These are phyloP conservation scores for Leucocoprinus gongylophorus DNA, from an alignment of 1,284 basidiomycete genomes.

Conservation along the genomic window DNA sequence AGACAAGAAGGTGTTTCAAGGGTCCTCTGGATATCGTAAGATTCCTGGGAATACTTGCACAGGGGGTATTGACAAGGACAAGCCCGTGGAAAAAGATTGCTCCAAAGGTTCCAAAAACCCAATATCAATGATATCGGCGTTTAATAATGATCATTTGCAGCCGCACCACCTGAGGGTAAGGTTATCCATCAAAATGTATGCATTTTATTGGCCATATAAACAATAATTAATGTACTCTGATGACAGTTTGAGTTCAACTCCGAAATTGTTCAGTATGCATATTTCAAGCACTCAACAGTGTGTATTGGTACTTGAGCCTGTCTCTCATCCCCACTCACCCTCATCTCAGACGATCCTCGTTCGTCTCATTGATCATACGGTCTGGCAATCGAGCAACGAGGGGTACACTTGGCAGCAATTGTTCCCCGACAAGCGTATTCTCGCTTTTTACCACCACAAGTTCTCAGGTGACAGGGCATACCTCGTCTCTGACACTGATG, in stretches of 20 bases:
- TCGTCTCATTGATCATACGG: slow-evolving; percentile 66
- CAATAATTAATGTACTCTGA: neutral
- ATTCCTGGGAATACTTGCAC: slow-evolving; percentile 93
- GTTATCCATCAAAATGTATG: slow-evolving; percentile 63
- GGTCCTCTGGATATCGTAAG: slow-evolving; percentile 87
- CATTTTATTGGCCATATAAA: slow-evolving; percentile 3
- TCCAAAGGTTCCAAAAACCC: slow-evolving; percentile 43
- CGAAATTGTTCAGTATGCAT: slow-evolving; percentile 72
- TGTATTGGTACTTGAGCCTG: slow-evolving; percentile 14
- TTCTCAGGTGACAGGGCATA: slow-evolving; percentile 81
- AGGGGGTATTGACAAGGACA: slow-evolving; percentile 64
- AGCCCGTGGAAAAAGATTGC: slow-evolving; percentile 67
- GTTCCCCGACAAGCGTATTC: slow-evolving; percentile 54
- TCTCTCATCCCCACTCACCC: neutral
- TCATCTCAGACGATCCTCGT: slow-evolving; percentile 71
- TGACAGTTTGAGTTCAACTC: slow-evolving; percentile 65
- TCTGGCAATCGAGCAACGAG: slow-evolving; percentile 95
- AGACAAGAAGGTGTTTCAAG: slow-evolving; percentile 63
- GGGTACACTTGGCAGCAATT: slow-evolving; percentile 86
- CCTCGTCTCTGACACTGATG: slow-evolving; percentile 67
- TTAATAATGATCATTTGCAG: slow-evolving; percentile 26
- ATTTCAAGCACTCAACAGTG: slow-evolving; percentile 72
- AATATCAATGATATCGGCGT: neutral
- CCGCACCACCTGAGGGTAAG: slow-evolving; percentile 69
- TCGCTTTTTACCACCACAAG: slow-evolving; percentile 83